phyloP scores from a whole-genome alignment of 2,329 filamentous ascomycete genomes.

The Hypoxylon sp. region DNA sequence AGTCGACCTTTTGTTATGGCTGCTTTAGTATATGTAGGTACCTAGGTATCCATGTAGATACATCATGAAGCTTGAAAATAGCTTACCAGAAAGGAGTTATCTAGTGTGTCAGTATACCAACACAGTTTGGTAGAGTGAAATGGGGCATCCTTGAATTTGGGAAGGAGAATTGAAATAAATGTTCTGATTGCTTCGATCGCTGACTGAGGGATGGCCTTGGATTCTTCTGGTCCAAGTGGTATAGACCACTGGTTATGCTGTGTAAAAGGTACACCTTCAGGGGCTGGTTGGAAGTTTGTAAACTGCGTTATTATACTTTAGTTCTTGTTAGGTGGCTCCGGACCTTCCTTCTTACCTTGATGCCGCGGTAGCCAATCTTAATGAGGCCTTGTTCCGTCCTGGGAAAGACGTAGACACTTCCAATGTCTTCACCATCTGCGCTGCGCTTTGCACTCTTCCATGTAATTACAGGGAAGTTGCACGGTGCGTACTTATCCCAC shows the following conservation, averaged over 20 bases:
- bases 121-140: slow-evolving; percentile 4
- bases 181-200: not conserved
- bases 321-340: too few relatives aligned
- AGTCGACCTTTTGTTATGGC: not conserved
- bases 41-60: too few relatives aligned
- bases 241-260: slow-evolving; percentile 1
- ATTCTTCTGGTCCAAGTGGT: not conserved
- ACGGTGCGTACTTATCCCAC: not conserved
- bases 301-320: not conserved
- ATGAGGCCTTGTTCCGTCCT: not conserved
- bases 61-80: too few relatives aligned
- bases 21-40: not conserved
- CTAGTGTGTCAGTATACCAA: slow-evolving; percentile 4
- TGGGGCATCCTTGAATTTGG: not conserved
- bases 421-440: not conserved
- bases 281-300: slow-evolving; percentile 5
- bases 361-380: slow-evolving; percentile 2
- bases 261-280: not conserved
- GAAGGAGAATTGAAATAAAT: slow-evolving; percentile 1
- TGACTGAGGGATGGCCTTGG: not conserved
- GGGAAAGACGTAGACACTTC: slow-evolving; percentile 2
- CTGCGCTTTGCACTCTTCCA: slow-evolving; percentile 4
- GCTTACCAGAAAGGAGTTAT: slow-evolving; percentile 3
- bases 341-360: slow-evolving; percentile 1
- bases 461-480: not conserved